Percentiles rank a stretch among this genome's conserved stretches.
These are phyloP conservation scores for Chamaecyparis obtusa DNA, from an alignment of 75 land plant genomes.

Conservation along the genomic window DNA sequence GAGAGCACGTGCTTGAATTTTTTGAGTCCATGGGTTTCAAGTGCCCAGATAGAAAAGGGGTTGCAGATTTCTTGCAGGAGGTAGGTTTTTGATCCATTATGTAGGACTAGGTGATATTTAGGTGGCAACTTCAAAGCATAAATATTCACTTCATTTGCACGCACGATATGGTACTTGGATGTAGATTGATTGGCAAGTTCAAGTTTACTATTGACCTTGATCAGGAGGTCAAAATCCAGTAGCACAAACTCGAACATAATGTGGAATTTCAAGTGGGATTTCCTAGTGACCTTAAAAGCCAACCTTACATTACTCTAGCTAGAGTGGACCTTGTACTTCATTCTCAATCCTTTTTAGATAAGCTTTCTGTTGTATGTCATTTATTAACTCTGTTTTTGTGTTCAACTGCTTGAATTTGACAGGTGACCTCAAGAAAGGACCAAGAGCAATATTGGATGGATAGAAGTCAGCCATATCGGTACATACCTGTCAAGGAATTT, in stretches of 20 bases:
- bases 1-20: constrained; percentile 39
- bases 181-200: neutral
- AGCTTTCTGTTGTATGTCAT: neutral
- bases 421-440: constrained; percentile 54
- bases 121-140: constrained; percentile 17
- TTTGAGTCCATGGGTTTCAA: constrained; percentile 31
- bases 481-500: constrained; percentile 33
- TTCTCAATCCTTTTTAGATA: neutral
- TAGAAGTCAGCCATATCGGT: constrained; percentile 24
- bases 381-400: constrained; percentile 28
- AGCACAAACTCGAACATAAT: neutral
- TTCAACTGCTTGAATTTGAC: neutral
- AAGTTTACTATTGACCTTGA: neutral
- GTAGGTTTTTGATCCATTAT: constrained; percentile 15
- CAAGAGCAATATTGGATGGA: constrained; percentile 54
- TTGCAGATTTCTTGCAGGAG: constrained; percentile 47
- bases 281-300: neutral
- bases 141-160: constrained; percentile 31
- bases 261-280: neutral
- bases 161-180: constrained; percentile 17
- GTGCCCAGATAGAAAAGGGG: constrained; percentile 37
- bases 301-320: neutral
- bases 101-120: neutral
- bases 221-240: neutral
- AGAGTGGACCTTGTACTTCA: neutral